Evolutionary conservation across 164 flowering plant genomes (phyloP).

Genomic region (Nymphaea colorata): DNA sequence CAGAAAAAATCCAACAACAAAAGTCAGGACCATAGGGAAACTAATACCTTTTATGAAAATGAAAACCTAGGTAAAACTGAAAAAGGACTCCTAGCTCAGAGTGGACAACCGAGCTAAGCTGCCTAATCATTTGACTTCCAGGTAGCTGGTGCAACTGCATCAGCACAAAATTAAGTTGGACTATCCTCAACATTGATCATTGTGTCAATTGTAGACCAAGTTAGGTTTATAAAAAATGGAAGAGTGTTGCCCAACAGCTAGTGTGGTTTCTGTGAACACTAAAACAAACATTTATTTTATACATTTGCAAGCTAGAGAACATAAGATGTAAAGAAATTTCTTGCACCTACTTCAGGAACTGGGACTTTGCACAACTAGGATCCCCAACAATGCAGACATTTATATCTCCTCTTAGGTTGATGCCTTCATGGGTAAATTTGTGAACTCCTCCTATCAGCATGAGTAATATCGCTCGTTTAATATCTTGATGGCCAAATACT

Average conservation of each 20-base stretch:
- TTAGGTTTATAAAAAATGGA: too few species aligned
- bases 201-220: too few species aligned
- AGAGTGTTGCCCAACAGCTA: too few species aligned
- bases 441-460: slow-evolving; percentile 97
- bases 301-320: too few species aligned
- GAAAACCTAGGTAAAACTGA: too few species aligned
- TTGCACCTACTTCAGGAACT: slow-evolving; percentile 73
- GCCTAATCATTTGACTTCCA: background rate
- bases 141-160: background rate
- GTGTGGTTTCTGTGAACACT: too few species aligned
- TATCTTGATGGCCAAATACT: slow-evolving; percentile 92
- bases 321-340: background rate
- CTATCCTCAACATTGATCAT: too few species aligned
- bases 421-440: slow-evolving; percentile 93
- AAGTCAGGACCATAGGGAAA: background rate
- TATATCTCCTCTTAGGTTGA: slow-evolving; percentile 91
- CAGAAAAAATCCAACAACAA: background rate
- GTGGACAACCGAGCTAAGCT: background rate
- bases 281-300: too few species aligned
- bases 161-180: background rate
- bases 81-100: background rate
- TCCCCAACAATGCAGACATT: slow-evolving; percentile 98
- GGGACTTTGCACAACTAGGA: slow-evolving; percentile 99
- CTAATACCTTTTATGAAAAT: too few species aligned
- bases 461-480: slow-evolving; percentile 86